phyloP scores from a whole-genome alignment of 2,329 filamentous ascomycete species.

The Lachnellula suecica region DNA sequence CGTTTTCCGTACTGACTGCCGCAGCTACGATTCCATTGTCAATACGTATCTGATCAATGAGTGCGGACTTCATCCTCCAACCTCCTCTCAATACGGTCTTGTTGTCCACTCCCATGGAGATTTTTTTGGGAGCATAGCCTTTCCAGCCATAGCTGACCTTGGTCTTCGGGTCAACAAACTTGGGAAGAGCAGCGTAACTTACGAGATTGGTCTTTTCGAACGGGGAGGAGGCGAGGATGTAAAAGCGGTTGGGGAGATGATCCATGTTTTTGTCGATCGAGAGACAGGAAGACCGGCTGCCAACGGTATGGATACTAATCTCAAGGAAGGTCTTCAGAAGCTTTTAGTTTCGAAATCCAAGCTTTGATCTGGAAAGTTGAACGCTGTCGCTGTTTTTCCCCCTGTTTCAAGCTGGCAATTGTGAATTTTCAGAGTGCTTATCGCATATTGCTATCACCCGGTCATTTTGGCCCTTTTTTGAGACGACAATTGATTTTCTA shows the following conservation, averaged over 20 bases:
- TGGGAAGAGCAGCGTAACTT: slow-evolving; percentile 82
- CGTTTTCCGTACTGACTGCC: slow-evolving; percentile 4
- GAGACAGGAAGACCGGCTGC: slow-evolving; percentile 65
- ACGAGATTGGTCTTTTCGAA: slow-evolving; percentile 86
- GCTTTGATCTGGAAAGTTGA: slow-evolving; percentile 17
- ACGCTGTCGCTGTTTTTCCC: background rate
- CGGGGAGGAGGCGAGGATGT: slow-evolving; percentile 69
- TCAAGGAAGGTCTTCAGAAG: slow-evolving; percentile 60
- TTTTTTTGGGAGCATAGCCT: slow-evolving; percentile 79
- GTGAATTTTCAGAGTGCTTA: background rate
- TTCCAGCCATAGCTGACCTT: slow-evolving; percentile 79
- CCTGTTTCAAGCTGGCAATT: background rate
- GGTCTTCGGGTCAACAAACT: slow-evolving; percentile 80
- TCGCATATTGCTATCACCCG: background rate
- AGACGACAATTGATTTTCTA: no score
- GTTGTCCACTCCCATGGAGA: slow-evolving; percentile 85
- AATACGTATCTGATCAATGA: slow-evolving; percentile 84
- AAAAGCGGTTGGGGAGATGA: slow-evolving; percentile 81
- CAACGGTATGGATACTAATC: slow-evolving; percentile 59
- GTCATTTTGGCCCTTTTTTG: background rate
- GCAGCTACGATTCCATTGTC: slow-evolving; percentile 81
- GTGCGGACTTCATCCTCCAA: slow-evolving; percentile 70
- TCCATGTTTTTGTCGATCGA: slow-evolving; percentile 86
- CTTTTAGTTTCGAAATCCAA: slow-evolving; percentile 42
- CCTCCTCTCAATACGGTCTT: slow-evolving; percentile 73